Evolutionary conservation across 1,284 basidiomycete genomes (phyloP).

Genomic region (Cerrena zonata): DNA sequence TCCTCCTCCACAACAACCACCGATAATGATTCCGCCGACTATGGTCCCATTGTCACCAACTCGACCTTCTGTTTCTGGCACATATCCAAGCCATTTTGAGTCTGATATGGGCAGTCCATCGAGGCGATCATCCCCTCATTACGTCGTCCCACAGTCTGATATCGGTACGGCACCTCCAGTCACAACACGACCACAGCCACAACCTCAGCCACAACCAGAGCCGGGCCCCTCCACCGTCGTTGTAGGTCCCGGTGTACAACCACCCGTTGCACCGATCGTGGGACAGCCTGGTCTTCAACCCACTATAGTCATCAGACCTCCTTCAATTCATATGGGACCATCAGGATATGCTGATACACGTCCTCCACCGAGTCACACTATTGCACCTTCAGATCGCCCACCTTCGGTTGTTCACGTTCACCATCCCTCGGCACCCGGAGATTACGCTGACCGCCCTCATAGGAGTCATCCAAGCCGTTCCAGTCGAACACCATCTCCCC

Average conservation of each 20-base stretch:
- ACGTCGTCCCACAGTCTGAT: not conserved
- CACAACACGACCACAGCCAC: not conserved
- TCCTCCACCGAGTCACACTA: not conserved
- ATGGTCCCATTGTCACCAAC: not conserved
- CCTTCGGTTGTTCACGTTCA: not conserved
- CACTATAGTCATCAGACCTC: not conserved
- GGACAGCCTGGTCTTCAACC: too few relatives aligned
- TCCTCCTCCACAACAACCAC: not conserved
- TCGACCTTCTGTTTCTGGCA: not conserved
- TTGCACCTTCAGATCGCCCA: not conserved
- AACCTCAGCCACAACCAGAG: too few relatives aligned
- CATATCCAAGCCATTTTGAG: not conserved
- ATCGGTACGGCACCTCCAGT: not conserved
- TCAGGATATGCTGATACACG: not conserved
- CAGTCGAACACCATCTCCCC: not conserved
- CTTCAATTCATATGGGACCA: not conserved
- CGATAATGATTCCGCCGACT: not conserved
- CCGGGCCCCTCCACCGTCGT: not conserved
- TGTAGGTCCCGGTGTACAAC: not conserved
- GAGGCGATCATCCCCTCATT: not conserved
- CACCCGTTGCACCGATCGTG: not conserved
- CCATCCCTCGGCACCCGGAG: not conserved
- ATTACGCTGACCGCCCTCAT: not conserved
- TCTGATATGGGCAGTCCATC: not conserved
- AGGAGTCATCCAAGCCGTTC: not conserved